Evolutionary conservation across 2,329 filamentous ascomycete genomes (phyloP), one percentile per base, ranked within the genome.

Genomic region (Colletotrichum euphorbiae): DNA sequence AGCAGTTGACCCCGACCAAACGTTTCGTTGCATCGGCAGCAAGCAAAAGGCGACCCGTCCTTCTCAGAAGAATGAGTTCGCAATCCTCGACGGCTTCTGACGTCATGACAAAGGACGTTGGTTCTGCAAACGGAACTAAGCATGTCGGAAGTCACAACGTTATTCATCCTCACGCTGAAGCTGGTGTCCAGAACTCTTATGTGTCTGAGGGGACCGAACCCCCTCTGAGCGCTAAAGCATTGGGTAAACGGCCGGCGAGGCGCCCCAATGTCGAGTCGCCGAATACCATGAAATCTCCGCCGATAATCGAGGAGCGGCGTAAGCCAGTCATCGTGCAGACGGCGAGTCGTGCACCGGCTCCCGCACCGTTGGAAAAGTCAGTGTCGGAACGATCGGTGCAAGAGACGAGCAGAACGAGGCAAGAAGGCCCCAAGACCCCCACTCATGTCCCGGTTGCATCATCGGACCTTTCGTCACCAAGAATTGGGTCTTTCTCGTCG

Each of bases 51-150:
- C 80, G 83, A 50, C 81, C 84, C 0, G 76, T 80, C 8, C 77
- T 86, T 67, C 75, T 81, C 13, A 81, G 83, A 52, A 81, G 82
- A 38, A 76, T 79, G 42, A 86, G 82, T 70, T 86, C 85, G 1
- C 85, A 84, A 62, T 80, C 81, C 6, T 81, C 82, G 3, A 74
- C 75, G 7, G 76, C 72, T 12, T 77, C 78, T 15, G 79, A 82
- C 12, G 62, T 69, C 33, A 72, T 71, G n/a, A 69, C 74, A 24
- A 79, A 76, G 68, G 78, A 81, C 33, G 73, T 61, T n/a, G 70
- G 69, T 13, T 71, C 72, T 42, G 72, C 72, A 24, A 67, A 63
- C 51, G 73, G 72, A 42, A 71, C 70, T 24, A 75, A 72, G 45
- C 65, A 74, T 52, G 63, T 69, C 72, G 67, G 71, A 69, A 60